A percentile compares a stretch with the other conserved stretches of the same genome.
Conservation (phyloP, 305 asterid species). For the Rubia balearica region DNA sequence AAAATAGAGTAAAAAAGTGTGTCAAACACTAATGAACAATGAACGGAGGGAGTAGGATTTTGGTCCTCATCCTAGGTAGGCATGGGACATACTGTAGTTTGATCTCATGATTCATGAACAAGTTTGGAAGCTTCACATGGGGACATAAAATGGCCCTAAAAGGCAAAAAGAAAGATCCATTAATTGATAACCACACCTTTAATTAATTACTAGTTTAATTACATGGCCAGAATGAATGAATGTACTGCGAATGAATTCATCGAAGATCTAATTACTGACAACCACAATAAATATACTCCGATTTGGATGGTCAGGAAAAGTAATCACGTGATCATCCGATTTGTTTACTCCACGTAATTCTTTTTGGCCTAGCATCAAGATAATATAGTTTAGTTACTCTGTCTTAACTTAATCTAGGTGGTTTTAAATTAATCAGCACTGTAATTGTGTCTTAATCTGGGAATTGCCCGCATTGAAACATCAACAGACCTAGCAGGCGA, state of each 20-base stretch:
- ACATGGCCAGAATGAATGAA: background rate
- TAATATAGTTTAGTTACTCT: constrained; percentile 2
- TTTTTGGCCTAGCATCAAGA: background rate
- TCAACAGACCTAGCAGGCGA: background rate
- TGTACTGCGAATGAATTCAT: background rate
- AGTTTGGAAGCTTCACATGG: constrained; percentile 18
- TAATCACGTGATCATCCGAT: constrained; percentile 11
- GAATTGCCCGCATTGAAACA: background rate
- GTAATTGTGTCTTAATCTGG: constrained; percentile 15
- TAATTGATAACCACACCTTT: background rate
- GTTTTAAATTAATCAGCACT: background rate
- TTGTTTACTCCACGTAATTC: too few relatives aligned
- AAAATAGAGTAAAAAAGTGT: too few relatives aligned
- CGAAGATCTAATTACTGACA: constrained; percentile 11
- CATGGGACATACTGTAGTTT: background rate
- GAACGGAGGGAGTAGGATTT: too few relatives aligned
- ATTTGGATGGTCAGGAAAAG: background rate
- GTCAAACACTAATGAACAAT: too few relatives aligned
- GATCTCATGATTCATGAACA: constrained; percentile 12
- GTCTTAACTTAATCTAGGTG: background rate
- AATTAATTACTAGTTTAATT: background rate
- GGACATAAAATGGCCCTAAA: constrained; percentile 13
- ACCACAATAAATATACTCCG: background rate
- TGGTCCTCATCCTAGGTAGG: constrained; percentile 14
- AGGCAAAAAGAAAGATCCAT: constrained; percentile 8